These are phyloP conservation scores for Rhodomyrtus psidioides DNA, from an alignment of 441 rosid species.

Conservation along the genomic window DNA sequence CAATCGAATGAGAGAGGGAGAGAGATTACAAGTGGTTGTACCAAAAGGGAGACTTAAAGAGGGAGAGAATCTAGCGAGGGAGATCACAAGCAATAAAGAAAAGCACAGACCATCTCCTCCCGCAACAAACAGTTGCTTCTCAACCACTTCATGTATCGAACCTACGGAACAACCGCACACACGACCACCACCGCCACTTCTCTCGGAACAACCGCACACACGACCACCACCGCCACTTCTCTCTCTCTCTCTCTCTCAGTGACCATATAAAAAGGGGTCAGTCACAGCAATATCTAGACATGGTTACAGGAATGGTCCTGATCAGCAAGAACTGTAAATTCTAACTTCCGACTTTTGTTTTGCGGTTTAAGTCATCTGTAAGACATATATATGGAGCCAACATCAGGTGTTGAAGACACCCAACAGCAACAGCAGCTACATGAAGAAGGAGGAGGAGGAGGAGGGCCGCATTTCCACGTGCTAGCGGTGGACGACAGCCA, in stretches of 20 bases:
- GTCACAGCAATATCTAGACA: not conserved
- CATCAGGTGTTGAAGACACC: not conserved
- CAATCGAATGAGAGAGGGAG: conserved; percentile 3
- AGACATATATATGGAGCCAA: conserved; percentile 19
- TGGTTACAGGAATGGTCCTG: conserved; percentile 1
- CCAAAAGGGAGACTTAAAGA: conserved; percentile 5
- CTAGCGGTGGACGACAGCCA: conserved; percentile 38
- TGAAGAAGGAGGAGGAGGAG: not conserved
- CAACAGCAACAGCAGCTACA: conserved; percentile 2
- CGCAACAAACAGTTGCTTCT: not conserved
- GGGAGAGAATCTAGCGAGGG: conserved; percentile 25
- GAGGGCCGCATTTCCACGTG: conserved; percentile 21
- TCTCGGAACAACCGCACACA: not conserved
- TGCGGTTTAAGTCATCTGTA: not conserved
- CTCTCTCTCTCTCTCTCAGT: not conserved
- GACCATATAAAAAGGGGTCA: not conserved
- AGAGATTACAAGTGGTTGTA: conserved; percentile 21
- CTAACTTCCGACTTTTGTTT: not conserved
- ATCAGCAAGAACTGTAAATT: not conserved
- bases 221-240: not conserved
- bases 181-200: not conserved
- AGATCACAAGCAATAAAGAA: conserved; percentile 1
- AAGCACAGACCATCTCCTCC: not conserved
- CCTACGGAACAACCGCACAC: not conserved
- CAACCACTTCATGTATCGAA: not conserved